Percentiles rank a stretch among this genome's conserved stretches.
Evolutionary conservation across 2,329 filamentous ascomycete species (phyloP).

Genomic region (Talaromyces sp.): DNA sequence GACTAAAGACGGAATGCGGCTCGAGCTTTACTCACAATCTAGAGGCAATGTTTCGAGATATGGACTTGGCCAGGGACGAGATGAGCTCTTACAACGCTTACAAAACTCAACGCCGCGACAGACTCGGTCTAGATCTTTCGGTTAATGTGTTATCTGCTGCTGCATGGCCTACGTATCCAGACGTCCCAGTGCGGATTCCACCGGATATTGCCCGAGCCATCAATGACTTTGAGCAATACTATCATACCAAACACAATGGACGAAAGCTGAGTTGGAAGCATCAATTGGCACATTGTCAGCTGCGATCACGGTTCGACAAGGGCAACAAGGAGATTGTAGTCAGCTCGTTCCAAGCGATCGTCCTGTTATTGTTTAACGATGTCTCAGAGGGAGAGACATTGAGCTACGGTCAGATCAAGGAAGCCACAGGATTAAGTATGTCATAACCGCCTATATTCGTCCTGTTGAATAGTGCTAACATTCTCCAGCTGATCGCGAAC

Average conservation of each 20-base stretch:
- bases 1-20: constrained; percentile 89
- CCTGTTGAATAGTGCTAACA: constrained; percentile 28
- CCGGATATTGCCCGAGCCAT: constrained; percentile 72
- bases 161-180: constrained; percentile 89
- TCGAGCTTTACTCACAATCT: constrained; percentile 94
- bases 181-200: constrained; percentile 72
- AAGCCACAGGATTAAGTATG: constrained; percentile 69
- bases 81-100: constrained; percentile 82
- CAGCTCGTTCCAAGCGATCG: constrained; percentile 86
- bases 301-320: constrained; percentile 76
- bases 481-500: constrained; percentile 64
- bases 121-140: constrained; percentile 65
- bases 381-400: constrained; percentile 62
- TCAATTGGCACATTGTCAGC: constrained; percentile 81
- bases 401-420: constrained; percentile 71
- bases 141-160: constrained; percentile 89
- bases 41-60: constrained; percentile 99
- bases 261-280: constrained; percentile 90
- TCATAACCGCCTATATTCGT: background rate
- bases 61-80: constrained; percentile 88
- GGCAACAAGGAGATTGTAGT: constrained; percentile 86
- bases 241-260: constrained; percentile 85
- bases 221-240: constrained; percentile 78
- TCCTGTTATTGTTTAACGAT: constrained; percentile 86
- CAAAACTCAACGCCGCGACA: constrained; percentile 59